Conservation (phyloP, 345 rosid species). For the Carallia brachiata region DNA sequence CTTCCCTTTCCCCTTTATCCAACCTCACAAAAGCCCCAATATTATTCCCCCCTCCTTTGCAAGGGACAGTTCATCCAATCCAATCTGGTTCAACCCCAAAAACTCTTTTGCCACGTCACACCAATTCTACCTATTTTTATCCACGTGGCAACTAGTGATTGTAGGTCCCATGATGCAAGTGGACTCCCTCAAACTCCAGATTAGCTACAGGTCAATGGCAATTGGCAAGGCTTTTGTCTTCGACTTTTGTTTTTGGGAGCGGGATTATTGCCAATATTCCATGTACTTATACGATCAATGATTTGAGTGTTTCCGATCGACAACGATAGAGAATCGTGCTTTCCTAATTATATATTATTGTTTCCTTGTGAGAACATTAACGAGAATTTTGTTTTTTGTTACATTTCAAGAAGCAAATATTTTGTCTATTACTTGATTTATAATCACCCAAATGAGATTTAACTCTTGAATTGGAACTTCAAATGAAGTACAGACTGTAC, state of each 20-base stretch:
- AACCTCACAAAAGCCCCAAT: slow-evolving; percentile 6
- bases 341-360: background rate
- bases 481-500: background rate
- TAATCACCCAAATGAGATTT: no score
- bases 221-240: background rate
- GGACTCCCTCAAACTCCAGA: slow-evolving; percentile 18
- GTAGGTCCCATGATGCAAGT: slow-evolving; percentile 16
- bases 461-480: no score
- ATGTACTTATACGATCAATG: slow-evolving; percentile 12
- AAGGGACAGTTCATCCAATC: slow-evolving; percentile 1
- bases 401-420: no score
- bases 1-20: slow-evolving; percentile 17
- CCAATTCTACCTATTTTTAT: background rate
- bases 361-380: no score
- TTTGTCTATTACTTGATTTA: no score
- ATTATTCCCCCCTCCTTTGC: background rate
- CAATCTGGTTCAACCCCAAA: background rate
- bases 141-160: slow-evolving; percentile 19
- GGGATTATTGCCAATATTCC: background rate
- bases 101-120: slow-evolving; percentile 17
- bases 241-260: slow-evolving; percentile 4
- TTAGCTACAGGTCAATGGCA: slow-evolving; percentile 19
- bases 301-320: slow-evolving; percentile 14
- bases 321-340: no score
- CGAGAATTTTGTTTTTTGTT: no score